Conservation (phyloP, 768 basidiomycete genomes). For the Lentinula edodes region DNA sequence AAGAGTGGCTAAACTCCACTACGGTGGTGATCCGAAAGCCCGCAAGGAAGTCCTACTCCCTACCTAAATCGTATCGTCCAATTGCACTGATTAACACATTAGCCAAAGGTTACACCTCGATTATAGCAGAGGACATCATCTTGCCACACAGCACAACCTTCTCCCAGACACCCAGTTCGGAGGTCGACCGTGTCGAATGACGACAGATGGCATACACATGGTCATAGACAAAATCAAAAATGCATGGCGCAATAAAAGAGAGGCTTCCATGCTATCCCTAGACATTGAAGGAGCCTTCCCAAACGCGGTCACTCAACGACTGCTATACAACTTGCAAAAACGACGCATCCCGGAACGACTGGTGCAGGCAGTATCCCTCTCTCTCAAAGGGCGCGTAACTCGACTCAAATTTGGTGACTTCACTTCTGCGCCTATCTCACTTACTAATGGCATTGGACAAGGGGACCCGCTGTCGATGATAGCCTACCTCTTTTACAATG, state of each 20-base stretch:
- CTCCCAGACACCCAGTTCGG: conserved; percentile 23
- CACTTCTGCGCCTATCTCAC: conserved; percentile 11
- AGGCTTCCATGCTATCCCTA: conserved; percentile 20
- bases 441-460: conserved; percentile 20
- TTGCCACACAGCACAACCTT: conserved; percentile 6
- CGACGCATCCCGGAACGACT: conserved; percentile 17
- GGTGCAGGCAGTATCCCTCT: conserved; percentile 6
- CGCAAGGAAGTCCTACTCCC: not conserved
- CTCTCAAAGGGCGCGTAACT: conserved; percentile 15
- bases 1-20: not conserved
- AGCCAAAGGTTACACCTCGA: not conserved
- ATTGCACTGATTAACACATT: not conserved
- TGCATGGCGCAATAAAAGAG: conserved; percentile 17
- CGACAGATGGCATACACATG: conserved; percentile 22
- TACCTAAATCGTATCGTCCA: not conserved
- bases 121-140: conserved; percentile 11
- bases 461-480: conserved; percentile 21
- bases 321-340: conserved; percentile 20
- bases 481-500: conserved; percentile 20
- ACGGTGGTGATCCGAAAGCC: not conserved
- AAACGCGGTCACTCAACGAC: conserved; percentile 11
- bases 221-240: conserved; percentile 14
- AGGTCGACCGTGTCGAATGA: conserved; percentile 20
- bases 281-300: conserved; percentile 25
- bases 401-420: conserved; percentile 22